Percentiles rank a stretch among this genome's conserved stretches.
Evolutionary conservation across 306 rosid genomes (phyloP).

Genomic region (Vigna trinervia): DNA sequence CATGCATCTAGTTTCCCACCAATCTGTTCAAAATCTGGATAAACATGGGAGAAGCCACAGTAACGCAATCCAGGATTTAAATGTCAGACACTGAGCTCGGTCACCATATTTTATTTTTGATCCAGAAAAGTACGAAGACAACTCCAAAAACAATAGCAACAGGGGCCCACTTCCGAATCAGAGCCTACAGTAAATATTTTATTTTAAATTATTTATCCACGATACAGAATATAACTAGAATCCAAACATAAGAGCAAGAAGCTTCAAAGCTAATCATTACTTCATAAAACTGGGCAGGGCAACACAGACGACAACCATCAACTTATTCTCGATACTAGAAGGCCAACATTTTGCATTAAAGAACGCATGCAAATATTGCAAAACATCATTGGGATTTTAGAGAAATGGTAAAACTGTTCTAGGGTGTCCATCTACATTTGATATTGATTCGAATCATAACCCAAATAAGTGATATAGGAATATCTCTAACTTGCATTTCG

Average conservation of each 20-base stretch:
- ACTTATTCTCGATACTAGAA: constrained; percentile 11
- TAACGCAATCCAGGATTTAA: constrained; percentile 30
- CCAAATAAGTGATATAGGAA: not conserved
- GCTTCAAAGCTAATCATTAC: constrained; percentile 19
- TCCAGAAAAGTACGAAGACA: constrained; percentile 96
- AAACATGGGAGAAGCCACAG: constrained; percentile 27
- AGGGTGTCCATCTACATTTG: constrained; percentile 4
- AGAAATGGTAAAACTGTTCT: constrained; percentile 1
- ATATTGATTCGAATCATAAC: constrained; percentile 9
- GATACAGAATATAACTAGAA: constrained; percentile 17
- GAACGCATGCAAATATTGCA: not conserved
- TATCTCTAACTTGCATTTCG: not conserved
- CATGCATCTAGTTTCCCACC: constrained; percentile 35
- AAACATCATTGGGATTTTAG: not conserved
- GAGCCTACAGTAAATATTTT: constrained; percentile 63
- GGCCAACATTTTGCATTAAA: constrained; percentile 16
- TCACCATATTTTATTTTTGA: constrained; percentile 91
- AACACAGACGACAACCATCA: constrained; percentile 9
- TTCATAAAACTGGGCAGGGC: not conserved
- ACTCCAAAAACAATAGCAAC: constrained; percentile 97
- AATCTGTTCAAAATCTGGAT: constrained; percentile 35
- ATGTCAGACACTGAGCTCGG: constrained; percentile 36
- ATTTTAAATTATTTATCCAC: constrained; percentile 40
- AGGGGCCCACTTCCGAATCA: constrained; percentile 97
- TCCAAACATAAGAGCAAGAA: constrained; percentile 35